phyloP scores from a whole-genome alignment of 116 monocot genomes.

The Cymodocea nodosa region DNA sequence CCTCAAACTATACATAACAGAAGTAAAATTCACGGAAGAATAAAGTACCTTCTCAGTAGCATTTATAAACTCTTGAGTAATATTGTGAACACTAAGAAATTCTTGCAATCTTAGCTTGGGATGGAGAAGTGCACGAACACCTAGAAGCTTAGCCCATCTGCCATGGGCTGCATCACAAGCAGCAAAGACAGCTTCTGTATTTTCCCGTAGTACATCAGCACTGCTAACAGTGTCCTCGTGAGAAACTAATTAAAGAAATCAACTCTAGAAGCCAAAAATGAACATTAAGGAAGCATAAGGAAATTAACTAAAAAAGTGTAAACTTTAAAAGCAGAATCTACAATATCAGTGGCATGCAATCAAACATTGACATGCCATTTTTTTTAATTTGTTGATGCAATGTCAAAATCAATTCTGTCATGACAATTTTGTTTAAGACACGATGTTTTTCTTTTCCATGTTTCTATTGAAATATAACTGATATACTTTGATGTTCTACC shows the following conservation, averaged over 20 bases:
- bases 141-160: slow-evolving; percentile 98
- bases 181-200: slow-evolving; percentile 93
- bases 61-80: slow-evolving; percentile 82
- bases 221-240: slow-evolving; percentile 26
- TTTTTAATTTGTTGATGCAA: no score
- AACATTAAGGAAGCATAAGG: neutral
- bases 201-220: slow-evolving; percentile 94
- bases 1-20: slow-evolving; percentile 1
- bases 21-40: slow-evolving; percentile 2
- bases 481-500: no score
- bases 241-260: neutral
- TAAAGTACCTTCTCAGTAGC: slow-evolving; percentile 79
- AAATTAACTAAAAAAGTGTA: neutral
- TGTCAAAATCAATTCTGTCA: no score
- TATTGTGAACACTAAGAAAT: slow-evolving; percentile 73
- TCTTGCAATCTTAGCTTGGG: slow-evolving; percentile 82
- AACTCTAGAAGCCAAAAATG: neutral
- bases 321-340: no score
- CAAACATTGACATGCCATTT: no score
- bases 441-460: no score
- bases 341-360: no score
- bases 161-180: slow-evolving; percentile 99
- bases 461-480: no score
- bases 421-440: no score
- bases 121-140: slow-evolving; percentile 91